Conservation (phyloP, 2,329 filamentous ascomycete species). For the Annulohypoxylon truncatum region DNA sequence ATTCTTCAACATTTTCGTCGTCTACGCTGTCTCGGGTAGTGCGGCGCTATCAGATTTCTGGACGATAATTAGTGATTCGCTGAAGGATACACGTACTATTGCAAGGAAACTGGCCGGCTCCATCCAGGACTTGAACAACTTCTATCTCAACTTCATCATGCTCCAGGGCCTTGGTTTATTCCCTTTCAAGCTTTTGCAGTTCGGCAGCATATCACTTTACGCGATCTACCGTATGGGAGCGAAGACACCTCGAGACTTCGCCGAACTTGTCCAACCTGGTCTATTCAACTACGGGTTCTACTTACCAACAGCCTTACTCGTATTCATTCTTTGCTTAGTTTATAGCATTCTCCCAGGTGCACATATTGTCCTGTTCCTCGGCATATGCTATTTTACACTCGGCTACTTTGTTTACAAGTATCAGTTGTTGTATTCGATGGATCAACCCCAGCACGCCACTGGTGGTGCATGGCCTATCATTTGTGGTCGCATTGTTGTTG, state of each 20-base stretch:
- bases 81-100: constrained; percentile 83
- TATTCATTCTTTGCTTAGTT: constrained; percentile 95
- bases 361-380: constrained; percentile 83
- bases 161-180: constrained; percentile 94
- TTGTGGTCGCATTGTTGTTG: constrained; percentile 88
- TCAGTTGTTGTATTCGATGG: constrained; percentile 97
- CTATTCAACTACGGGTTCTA: constrained; percentile 97
- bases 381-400: constrained; percentile 83
- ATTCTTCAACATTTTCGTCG: constrained; percentile 98
- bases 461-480: constrained; percentile 97
- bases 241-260: constrained; percentile 89
- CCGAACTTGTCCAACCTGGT: constrained; percentile 82
- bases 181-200: constrained; percentile 89
- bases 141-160: constrained; percentile 95
- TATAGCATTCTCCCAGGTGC: constrained; percentile 89
- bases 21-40: constrained; percentile 90
- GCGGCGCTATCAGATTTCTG: constrained; percentile 76
- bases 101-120: constrained; percentile 80
- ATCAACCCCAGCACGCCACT: constrained; percentile 93
- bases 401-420: constrained; percentile 96
- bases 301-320: constrained; percentile 88
- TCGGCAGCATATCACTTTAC: constrained; percentile 86
- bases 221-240: constrained; percentile 82
- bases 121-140: constrained; percentile 78
- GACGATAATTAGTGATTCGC: constrained; percentile 75